Evolutionary conservation across 306 rosid genomes (phyloP), one percentile per base, ranked within the genome.

Genomic region (Hippophae gyantsensis): DNA sequence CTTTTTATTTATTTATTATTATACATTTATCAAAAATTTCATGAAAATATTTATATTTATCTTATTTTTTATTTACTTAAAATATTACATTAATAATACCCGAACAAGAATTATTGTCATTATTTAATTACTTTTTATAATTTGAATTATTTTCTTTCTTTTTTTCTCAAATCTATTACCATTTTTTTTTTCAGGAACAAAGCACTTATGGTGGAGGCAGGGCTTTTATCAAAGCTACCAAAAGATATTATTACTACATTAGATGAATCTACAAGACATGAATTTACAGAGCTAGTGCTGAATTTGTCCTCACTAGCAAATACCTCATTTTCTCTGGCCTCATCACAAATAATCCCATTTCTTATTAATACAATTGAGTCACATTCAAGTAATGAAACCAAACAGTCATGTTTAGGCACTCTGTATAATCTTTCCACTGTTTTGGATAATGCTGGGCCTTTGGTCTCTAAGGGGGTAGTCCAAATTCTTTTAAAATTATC

Each of bases 121-220:
- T 18, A 18, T 18, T 18, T 18, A 18, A 18, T 18, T 18, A 18
- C 23, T 18, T 18, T 18, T 18, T 18, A 18, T 18, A 18, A 18
- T 18, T 46, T 59, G 63, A 59, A 45, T 59, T 44, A 63, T 63
- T 63, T 70, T 67, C 40, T 54, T 64, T 73, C 60, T 48, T 52
- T 68, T 47, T 50, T n/a, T 52, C 41, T 56, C 72, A 69, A 27
- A 80, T 10, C 60, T 50, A 48, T 59, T 64, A 8, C 6, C 54
- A 8, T 46, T 38, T 64, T 52, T 62, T 41, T 7, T 68, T 41
- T 73, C 83, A 90, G 97, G 86, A 86, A 82, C 84, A 90, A 87
- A 72, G 84, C 94, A 58, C 72, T 86, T 65, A 82, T 82, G 73
- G 81, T 87, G 79, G 95, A 81, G 74, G 90, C 90, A 69, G 94